Evolutionary conservation across 805 yeast species (phyloP).

Genomic region (Yarrowia sp.): DNA sequence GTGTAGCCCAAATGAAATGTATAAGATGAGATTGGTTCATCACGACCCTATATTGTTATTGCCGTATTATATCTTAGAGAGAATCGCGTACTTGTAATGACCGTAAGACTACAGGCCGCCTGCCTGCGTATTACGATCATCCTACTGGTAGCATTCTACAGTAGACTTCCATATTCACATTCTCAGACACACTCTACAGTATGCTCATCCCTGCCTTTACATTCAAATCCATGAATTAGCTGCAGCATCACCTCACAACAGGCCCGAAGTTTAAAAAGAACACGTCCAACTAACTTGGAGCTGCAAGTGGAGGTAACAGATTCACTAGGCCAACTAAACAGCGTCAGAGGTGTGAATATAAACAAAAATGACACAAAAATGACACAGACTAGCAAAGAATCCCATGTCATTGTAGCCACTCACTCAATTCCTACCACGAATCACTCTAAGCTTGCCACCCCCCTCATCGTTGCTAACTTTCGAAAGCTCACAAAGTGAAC

Average conservation of each 20-base stretch:
- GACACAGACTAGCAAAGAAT: background rate
- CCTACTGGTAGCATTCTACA: too few relatives aligned
- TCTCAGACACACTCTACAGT: background rate
- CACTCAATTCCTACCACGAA: background rate
- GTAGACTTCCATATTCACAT: background rate
- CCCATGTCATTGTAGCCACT: background rate
- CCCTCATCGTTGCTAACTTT: constrained; percentile 17
- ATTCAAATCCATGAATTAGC: background rate
- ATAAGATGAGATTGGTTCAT: background rate
- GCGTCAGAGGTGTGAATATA: background rate
- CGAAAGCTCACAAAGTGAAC: background rate
- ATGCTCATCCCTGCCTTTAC: background rate
- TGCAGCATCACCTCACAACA: background rate
- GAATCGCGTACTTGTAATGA: too few relatives aligned
- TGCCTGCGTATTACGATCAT: too few relatives aligned
- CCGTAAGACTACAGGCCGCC: too few relatives aligned
- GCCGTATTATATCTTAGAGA: too few relatives aligned
- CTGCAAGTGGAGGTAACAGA: background rate
- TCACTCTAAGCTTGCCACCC: background rate
- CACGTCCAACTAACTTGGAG: constrained; percentile 1
- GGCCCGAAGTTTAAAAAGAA: constrained; percentile 1
- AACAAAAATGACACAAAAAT: background rate
- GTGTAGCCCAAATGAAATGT: background rate
- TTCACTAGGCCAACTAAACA: background rate
- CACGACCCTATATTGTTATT: background rate